Evolutionary conservation across 1,284 basidiomycete species (phyloP), one percentile per base, ranked within the genome.

Genomic region (Abortiporus biennis): DNA sequence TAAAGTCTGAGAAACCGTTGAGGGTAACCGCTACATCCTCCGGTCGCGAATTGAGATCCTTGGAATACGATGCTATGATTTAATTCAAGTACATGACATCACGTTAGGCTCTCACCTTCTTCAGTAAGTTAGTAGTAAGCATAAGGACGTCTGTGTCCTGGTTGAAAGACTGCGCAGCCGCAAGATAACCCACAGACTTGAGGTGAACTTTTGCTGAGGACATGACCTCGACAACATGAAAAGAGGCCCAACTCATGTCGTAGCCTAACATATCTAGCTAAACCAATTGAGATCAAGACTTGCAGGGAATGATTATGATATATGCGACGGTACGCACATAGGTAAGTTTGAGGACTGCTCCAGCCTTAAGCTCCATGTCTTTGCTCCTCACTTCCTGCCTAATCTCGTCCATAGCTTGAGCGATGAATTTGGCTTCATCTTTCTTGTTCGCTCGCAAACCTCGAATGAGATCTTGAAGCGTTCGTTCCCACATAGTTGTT

Each of bases 181-280:
- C 96, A 12, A 99, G 81, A 65, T 99, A 99, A 12, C 96, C 96
- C 34, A 98, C 85, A 31, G 84, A 84, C 72, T 99, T 99, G 52
- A 96, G 74, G 64, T 98, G 92, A 54, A 86, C 83, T 55, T 84
- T 84, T 2, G 87, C 71, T 2, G 91, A 93, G 22, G 92, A 94
- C 96, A 99, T 99, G 56, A 95, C 91, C 59, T 99, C 96, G 11
- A 99, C 85, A 44, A 99, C 88, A 63, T 96, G 85, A 59, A 97
- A 97, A 4, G 93, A 85, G 24, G 85, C 87, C 85, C 86, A 92
- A 52, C 72, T 76, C 84, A 91, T 92, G 62, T 90, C 85, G 56
- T 92, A 85, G 32, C 92, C 92, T 12, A 95, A 65, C 92, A 95
- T 95, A 56, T 94, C 90, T 50, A 95, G 80, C 89, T 92, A 59